These are phyloP conservation scores for Biscutella auriculata DNA, from an alignment of 441 rosid species.

Conservation along the genomic window DNA sequence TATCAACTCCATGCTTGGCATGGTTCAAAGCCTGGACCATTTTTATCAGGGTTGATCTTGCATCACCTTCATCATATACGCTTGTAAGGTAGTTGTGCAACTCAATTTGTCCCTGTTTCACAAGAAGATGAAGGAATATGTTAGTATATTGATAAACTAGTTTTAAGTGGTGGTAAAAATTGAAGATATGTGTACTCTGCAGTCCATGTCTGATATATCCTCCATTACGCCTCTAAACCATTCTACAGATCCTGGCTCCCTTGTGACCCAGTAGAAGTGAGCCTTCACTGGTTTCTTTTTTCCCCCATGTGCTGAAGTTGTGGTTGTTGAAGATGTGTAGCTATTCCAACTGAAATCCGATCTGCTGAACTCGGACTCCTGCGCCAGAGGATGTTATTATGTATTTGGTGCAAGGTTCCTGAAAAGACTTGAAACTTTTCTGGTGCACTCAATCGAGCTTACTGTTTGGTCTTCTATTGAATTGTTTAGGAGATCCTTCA, in stretches of 20 bases:
- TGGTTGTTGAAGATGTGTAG: slow-evolving; percentile 46
- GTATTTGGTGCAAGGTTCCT: slow-evolving; percentile 6
- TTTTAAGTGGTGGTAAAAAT: neutral
- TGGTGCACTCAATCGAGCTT: neutral
- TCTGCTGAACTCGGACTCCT: slow-evolving; percentile 47
- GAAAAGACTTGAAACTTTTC: neutral
- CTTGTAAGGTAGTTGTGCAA: slow-evolving; percentile 92
- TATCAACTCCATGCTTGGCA: slow-evolving; percentile 95
- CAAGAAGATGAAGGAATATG: neutral
- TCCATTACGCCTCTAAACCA: slow-evolving; percentile 99
- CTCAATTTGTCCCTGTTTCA: slow-evolving; percentile 80
- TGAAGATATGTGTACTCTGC: slow-evolving; percentile 35
- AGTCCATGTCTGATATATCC: slow-evolving; percentile 89
- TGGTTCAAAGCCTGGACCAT: slow-evolving; percentile 96
- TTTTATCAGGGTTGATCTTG: slow-evolving; percentile 85
- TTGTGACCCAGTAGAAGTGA: slow-evolving; percentile 93
- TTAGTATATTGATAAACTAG: neutral
- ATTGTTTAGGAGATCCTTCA: slow-evolving; percentile 84
- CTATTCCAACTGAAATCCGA: slow-evolving; percentile 70
- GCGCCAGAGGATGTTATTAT: slow-evolving; percentile 25
- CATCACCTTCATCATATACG: slow-evolving; percentile 96
- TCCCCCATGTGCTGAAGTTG: slow-evolving; percentile 22
- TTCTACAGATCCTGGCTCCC: slow-evolving; percentile 95
- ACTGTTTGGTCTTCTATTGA: slow-evolving; percentile 72
- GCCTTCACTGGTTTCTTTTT: slow-evolving; percentile 78